These are phyloP conservation scores for Jatropha curcas DNA, from an alignment of 345 rosid species.

Conservation along the genomic window DNA sequence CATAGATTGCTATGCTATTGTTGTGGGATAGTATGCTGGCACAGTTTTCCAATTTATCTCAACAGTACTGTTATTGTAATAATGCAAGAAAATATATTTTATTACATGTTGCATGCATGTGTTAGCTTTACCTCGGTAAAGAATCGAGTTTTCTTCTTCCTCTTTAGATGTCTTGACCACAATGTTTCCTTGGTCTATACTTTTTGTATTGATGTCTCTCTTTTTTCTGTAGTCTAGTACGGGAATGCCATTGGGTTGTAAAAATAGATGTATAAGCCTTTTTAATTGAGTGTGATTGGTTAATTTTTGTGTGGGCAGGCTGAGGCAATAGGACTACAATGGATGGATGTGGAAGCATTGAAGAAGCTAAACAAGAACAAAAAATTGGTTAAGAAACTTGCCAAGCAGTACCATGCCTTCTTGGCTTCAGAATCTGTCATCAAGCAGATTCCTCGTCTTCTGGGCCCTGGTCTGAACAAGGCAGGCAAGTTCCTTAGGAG, in stretches of 20 bases:
- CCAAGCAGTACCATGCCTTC: constrained; percentile 42
- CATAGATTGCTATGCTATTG: neutral
- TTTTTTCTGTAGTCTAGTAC: neutral
- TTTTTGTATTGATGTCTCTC: neutral
- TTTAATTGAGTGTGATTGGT: neutral
- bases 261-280: neutral
- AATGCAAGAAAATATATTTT: no score
- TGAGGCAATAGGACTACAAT: constrained; percentile 26
- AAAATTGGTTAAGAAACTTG: constrained; percentile 44
- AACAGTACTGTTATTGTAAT: neutral
- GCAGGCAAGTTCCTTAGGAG: constrained; percentile 36
- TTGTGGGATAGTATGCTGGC: neutral
- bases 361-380: constrained; percentile 47
- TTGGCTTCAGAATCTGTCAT: constrained; percentile 45
- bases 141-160: neutral
- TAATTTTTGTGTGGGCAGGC: no score
- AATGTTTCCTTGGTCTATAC: neutral
- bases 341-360: constrained; percentile 44
- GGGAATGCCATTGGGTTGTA: neutral
- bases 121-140: no score
- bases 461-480: constrained; percentile 50
- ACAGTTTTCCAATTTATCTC: no score
- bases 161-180: neutral
- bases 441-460: constrained; percentile 48
- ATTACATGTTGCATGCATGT: neutral